Base-by-base conservation (phyloP, 164 flowering plant species). In the Brasenia schreberi region DNA sequence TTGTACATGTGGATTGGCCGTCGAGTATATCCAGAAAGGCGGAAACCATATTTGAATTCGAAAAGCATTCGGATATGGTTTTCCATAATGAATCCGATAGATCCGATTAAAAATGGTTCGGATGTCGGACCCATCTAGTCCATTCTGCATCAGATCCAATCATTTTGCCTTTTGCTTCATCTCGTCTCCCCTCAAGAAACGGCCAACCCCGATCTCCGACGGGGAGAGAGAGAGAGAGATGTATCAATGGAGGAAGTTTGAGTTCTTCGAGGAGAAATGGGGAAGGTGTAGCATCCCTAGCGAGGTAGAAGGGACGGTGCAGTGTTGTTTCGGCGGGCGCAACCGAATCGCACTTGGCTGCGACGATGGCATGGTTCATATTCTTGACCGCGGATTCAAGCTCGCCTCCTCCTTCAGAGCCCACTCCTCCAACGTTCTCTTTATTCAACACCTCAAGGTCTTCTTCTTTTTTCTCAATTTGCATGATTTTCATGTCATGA, bases 211-310 rank as follows among this genome's bases (percentile, higher is more conserved):
- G 27, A 23, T 23, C 27, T 23, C 27, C 27, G 27, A 23, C 1
- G 2, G 27, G 2, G 27, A 23, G 27, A 23, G 53, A 45, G 53
- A 45, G 53, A 7, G 53, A 68, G 62, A 49, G 63, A 91, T 94
- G 99, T 91, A 89, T 68, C 96, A 94, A 66, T 94, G 93, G 96
- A 78, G 96, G 79, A 94, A 91, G 71, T 94, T 94, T 81, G 97
- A 94, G 69, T 94, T 94, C 77, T 91, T 94, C 71, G 99, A 94
- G 81, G 96, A 90, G 79, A 94, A 94, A 74, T 73, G 79, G 1
- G 89, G 89, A 3, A 86, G 82, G 68, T 68, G 77, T 79, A 56
- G 79, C 71, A 77, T 89, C 42, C 86, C 92, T 2, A 86, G 82
- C 16, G 94, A 94, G 19, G 82, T 87, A 0, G 64, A 65, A 0